A percentile compares a stretch with the other conserved stretches of the same genome.
Evolutionary conservation across 169 alveolate species (phyloP).

Genomic region (Plasmodium inui): DNA sequence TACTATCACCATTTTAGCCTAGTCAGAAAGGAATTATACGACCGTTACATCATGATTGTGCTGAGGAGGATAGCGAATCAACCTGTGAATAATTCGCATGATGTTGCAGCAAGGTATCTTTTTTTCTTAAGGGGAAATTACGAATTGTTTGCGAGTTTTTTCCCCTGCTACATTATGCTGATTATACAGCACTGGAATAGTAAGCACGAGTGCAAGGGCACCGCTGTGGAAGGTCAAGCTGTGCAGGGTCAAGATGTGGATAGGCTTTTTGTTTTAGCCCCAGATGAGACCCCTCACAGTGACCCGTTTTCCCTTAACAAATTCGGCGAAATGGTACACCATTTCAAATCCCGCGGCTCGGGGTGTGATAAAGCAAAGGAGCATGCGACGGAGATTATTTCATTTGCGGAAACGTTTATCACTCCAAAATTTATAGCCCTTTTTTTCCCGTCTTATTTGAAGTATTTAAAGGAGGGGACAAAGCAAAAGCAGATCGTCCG

Average conservation of each 20-base stretch:
- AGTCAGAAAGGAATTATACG: constrained; percentile 61
- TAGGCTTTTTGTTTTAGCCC: background rate
- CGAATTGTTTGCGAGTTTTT: constrained; percentile 54
- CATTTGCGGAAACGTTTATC: constrained; percentile 58
- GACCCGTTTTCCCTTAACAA: constrained; percentile 23
- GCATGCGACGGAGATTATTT: constrained; percentile 29
- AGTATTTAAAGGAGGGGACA: constrained; percentile 39
- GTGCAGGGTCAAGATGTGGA: background rate
- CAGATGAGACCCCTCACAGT: background rate
- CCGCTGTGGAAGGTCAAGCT: background rate
- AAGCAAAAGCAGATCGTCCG: constrained; percentile 56
- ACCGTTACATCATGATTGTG: constrained; percentile 70
- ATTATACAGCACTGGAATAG: constrained; percentile 60
- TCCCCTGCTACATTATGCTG: constrained; percentile 52
- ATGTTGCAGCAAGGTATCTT: constrained; percentile 17
- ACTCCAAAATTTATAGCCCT: constrained; percentile 76
- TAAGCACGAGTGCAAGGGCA: background rate
- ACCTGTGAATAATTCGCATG: constrained; percentile 6
- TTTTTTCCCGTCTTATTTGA: constrained; percentile 67
- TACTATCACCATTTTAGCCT: constrained; percentile 67
- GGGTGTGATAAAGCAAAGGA: constrained; percentile 14
- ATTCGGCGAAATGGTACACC: constrained; percentile 21
- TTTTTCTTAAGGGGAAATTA: constrained; percentile 63
- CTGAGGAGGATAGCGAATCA: constrained; percentile 33
- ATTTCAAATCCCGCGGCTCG: background rate